A percentile compares a stretch with the other conserved stretches of the same genome.
phyloP scores from a whole-genome alignment of 495 filamentous ascomycete genomes.

The Lichenothelia convexa region DNA sequence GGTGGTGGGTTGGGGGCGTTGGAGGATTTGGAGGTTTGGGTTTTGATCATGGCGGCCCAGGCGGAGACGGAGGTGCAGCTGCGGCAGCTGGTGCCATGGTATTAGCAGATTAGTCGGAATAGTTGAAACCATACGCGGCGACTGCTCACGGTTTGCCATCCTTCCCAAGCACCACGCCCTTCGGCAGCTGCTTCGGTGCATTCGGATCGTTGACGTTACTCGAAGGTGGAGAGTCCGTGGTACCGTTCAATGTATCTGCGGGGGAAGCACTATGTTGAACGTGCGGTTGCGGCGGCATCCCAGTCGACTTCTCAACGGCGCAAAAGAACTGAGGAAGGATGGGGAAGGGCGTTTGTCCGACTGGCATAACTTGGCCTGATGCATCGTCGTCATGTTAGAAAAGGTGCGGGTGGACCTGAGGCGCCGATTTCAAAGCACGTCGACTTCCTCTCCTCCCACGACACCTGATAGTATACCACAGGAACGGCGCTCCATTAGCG shows the following conservation, averaged over 20 bases:
- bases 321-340: constrained; percentile 14
- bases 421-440: no score
- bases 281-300: constrained; percentile 14
- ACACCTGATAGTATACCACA: no score
- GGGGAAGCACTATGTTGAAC: no score
- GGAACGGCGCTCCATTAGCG: no score
- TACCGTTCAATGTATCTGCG: constrained; percentile 4
- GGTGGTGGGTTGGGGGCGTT: constrained; percentile 19
- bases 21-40: no score
- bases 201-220: constrained; percentile 5
- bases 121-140: not conserved
- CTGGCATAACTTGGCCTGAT: constrained; percentile 3
- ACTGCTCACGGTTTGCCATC: constrained; percentile 88
- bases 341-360: constrained; percentile 5
- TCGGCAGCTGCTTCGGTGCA: constrained; percentile 34
- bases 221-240: constrained; percentile 3
- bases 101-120: constrained; percentile 5
- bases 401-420: no score
- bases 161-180: constrained; percentile 71
- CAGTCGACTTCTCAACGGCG: constrained; percentile 10
- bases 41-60: constrained; percentile 51
- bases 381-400: no score
- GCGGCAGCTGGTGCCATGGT: constrained; percentile 48
- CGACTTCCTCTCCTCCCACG: no score
- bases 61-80: constrained; percentile 60